Evolutionary conservation across 495 filamentous ascomycete species (phyloP).

Genomic region (Arthonia radiata): DNA sequence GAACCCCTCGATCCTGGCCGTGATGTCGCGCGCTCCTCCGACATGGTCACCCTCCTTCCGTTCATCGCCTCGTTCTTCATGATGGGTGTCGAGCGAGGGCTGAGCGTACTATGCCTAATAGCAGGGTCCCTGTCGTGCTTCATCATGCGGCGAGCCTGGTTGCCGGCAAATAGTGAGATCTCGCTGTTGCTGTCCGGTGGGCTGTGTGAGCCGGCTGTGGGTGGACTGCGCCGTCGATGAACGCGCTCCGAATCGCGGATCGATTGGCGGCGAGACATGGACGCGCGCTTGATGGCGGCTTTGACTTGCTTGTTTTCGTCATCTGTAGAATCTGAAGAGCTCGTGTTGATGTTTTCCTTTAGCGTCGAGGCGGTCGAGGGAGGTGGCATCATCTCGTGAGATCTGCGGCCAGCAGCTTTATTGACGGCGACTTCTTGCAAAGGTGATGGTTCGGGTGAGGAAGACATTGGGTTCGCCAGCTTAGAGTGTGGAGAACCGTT

Average conservation of each 20-base stretch:
- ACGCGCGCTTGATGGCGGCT: slow-evolving; percentile 33
- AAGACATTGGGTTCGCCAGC: slow-evolving; percentile 5
- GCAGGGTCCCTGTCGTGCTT: slow-evolving; percentile 34
- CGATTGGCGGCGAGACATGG: slow-evolving; percentile 18
- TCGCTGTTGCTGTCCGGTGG: slow-evolving; percentile 32
- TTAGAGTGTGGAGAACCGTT: slow-evolving; percentile 41
- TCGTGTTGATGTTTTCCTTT: slow-evolving; percentile 12
- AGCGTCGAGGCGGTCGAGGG: slow-evolving; percentile 14
- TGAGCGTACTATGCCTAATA: slow-evolving; percentile 29
- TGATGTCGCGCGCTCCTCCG: too few relatives aligned
- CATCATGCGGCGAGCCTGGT: slow-evolving; percentile 45
- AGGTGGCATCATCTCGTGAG: slow-evolving; percentile 6
- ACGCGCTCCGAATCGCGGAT: slow-evolving; percentile 12
- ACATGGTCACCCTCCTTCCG: too few relatives aligned
- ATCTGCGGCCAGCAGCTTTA: not conserved
- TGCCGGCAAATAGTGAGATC: slow-evolving; percentile 37
- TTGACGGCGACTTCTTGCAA: slow-evolving; percentile 7
- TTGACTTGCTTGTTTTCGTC: slow-evolving; percentile 34
- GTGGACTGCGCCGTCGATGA: slow-evolving; percentile 40
- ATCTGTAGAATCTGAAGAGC: slow-evolving; percentile 17
- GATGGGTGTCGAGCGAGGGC: slow-evolving; percentile 39
- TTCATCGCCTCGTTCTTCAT: too few relatives aligned
- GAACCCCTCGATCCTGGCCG: too few relatives aligned
- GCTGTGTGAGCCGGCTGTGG: slow-evolving; percentile 17
- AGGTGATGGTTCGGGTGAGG: slow-evolving; percentile 10